Conservation (phyloP, 2,329 filamentous ascomycete genomes). For the Aspergillus floridensis region DNA sequence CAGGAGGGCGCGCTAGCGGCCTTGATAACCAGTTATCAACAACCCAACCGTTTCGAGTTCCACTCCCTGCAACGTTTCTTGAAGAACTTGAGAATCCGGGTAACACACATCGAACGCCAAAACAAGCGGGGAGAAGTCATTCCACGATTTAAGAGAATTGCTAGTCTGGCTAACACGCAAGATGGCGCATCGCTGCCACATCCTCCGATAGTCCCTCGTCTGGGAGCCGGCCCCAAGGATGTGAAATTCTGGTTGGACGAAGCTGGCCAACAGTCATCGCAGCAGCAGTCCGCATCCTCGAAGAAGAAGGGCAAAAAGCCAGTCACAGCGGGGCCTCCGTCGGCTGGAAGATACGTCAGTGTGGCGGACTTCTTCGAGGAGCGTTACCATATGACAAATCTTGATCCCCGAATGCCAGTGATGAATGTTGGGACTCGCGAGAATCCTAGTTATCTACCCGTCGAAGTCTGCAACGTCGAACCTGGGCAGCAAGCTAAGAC, state of each 20-base stretch:
- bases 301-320: conserved; percentile 31
- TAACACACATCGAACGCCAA: conserved; percentile 41
- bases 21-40: too few species aligned
- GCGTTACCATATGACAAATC: conserved; percentile 38
- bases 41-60: too few species aligned
- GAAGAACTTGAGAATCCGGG: conserved; percentile 40
- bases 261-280: conserved; percentile 14
- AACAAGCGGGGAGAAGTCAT: conserved; percentile 34
- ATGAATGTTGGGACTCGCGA: conserved; percentile 62
- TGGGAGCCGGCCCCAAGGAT: conserved; percentile 50
- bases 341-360: conserved; percentile 46
- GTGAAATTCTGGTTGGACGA: conserved; percentile 55
- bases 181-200: conserved; percentile 38
- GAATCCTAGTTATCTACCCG: conserved; percentile 63
- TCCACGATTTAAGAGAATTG: conserved; percentile 47
- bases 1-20: conserved; percentile 43
- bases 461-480: conserved; percentile 63
- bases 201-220: conserved; percentile 34
- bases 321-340: conserved; percentile 29
- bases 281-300: conserved; percentile 8
- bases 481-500: conserved; percentile 63
- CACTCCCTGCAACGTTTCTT: conserved; percentile 28
- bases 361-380: conserved; percentile 52
- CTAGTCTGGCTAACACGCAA: conserved; percentile 41
- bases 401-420: conserved; percentile 52